A percentile compares a stretch with the other conserved stretches of the same genome.
Evolutionary conservation across 345 rosid genomes (phyloP).

Genomic region (Lagerstroemia speciosa): DNA sequence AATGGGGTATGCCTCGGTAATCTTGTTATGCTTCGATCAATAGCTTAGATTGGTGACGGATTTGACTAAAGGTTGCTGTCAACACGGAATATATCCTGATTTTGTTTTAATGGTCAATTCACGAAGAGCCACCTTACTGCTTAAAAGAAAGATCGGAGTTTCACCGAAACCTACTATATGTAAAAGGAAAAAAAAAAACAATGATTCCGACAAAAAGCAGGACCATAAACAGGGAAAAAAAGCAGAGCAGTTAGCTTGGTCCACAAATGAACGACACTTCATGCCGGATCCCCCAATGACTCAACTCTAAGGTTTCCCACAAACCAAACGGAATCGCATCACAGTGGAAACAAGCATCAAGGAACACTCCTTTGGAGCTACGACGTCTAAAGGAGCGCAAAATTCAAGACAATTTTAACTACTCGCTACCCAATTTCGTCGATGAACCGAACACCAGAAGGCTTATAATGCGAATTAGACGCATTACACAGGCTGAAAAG

Average conservation of each 20-base stretch:
- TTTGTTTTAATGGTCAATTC: too few species aligned
- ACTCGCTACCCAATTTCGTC: neutral
- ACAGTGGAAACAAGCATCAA: neutral
- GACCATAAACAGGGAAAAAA: neutral
- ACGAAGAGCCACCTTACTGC: too few species aligned
- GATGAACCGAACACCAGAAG: neutral
- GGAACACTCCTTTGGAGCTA: neutral
- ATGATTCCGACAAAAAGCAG: neutral
- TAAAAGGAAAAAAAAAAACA: neutral
- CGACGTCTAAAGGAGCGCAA: neutral
- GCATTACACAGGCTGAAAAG: neutral
- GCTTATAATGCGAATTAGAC: slow-evolving; percentile 2
- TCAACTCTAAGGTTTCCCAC: neutral
- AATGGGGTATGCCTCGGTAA: too few species aligned
- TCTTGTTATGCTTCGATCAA: too few species aligned
- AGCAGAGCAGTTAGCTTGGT: neutral
- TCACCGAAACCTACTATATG: neutral
- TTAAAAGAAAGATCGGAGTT: too few species aligned
- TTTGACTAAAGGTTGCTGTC: too few species aligned
- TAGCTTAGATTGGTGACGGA: too few species aligned
- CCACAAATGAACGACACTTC: neutral
- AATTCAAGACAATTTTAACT: slow-evolving; percentile 1
- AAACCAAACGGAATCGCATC: neutral
- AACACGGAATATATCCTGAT: too few species aligned
- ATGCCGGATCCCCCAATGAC: neutral